Conservation (phyloP, 805 yeast genomes). For the Barnettozyma populi region DNA sequence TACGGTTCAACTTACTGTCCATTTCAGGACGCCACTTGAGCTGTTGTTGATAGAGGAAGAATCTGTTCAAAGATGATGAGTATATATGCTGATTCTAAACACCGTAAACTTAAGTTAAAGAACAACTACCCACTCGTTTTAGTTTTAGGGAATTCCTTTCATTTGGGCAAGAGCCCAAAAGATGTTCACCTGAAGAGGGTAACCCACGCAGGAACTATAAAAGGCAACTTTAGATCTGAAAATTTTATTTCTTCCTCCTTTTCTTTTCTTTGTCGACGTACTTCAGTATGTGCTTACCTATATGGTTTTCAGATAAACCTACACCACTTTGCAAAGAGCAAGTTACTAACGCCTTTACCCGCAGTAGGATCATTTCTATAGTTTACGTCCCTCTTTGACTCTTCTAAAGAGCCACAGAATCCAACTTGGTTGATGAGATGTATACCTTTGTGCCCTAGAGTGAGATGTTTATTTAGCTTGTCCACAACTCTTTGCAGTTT, state of each 20-base stretch:
- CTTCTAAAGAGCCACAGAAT: slow-evolving; percentile 98
- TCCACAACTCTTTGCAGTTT: slow-evolving; percentile 86
- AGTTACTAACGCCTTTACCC: slow-evolving; percentile 37
- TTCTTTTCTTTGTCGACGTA: slow-evolving; percentile 86
- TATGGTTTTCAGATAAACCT: background rate
- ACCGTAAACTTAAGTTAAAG: too few species aligned
- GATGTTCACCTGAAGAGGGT: background rate
- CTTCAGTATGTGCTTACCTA: slow-evolving; percentile 61
- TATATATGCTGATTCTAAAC: too few species aligned
- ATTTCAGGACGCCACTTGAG: too few species aligned
- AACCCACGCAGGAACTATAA: background rate
- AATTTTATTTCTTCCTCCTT: slow-evolving; percentile 27
- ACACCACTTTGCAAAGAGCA: background rate
- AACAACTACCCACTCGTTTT: too few species aligned
- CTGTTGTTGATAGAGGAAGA: too few species aligned
- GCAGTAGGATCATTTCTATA: slow-evolving; percentile 98
- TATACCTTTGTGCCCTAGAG: slow-evolving; percentile 92
- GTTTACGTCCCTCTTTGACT: slow-evolving; percentile 99
- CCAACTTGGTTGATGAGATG: slow-evolving; percentile 99
- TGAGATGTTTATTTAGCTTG: slow-evolving; percentile 70
- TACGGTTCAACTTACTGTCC: too few species aligned
- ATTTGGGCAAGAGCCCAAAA: too few species aligned
- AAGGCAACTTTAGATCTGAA: background rate
- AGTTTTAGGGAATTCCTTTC: too few species aligned
- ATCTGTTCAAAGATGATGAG: too few species aligned